These are phyloP conservation scores for Leonotis leonurus DNA, from an alignment of 257 asterid species.

Conservation along the genomic window DNA sequence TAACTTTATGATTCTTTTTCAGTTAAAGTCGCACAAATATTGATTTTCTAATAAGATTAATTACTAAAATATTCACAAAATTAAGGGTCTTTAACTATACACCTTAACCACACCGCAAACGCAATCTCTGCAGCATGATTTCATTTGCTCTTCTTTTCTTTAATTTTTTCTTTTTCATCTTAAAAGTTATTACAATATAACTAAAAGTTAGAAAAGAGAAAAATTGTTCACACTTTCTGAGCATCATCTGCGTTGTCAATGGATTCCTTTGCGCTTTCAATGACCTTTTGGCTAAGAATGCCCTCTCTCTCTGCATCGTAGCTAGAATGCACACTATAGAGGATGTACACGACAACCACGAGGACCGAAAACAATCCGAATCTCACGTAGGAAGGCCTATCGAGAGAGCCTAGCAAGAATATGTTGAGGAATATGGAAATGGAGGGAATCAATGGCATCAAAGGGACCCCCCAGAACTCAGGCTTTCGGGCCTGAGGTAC, in stretches of 20 bases:
- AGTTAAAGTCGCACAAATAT: conserved; percentile 20
- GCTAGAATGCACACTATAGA: conserved; percentile 95
- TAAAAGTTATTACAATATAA: conserved; percentile 14
- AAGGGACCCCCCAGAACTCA: conserved; percentile 94
- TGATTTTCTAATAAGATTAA: conserved; percentile 29
- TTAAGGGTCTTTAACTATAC: background rate
- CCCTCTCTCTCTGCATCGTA: conserved; percentile 85
- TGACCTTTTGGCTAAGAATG: conserved; percentile 39
- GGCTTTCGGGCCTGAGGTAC: conserved; percentile 77
- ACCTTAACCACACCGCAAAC: background rate
- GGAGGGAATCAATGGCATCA: conserved; percentile 97
- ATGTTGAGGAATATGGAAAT: conserved; percentile 81
- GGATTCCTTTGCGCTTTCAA: conserved; percentile 42
- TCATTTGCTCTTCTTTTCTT: background rate
- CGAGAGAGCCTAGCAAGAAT: conserved; percentile 75
- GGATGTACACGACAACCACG: conserved; percentile 56
- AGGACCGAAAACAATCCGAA: conserved; percentile 72
- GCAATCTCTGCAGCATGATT: background rate
- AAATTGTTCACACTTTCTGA: conserved; percentile 33
- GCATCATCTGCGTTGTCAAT: conserved; percentile 39
- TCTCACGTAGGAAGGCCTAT: conserved; percentile 57
- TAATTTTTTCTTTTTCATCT: background rate
- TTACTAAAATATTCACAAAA: conserved; percentile 10
- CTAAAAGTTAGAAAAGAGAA: background rate
- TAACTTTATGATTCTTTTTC: conserved; percentile 10